phyloP scores from a whole-genome alignment of 805 yeast genomes.

The Metschnikowia dekortorum region DNA sequence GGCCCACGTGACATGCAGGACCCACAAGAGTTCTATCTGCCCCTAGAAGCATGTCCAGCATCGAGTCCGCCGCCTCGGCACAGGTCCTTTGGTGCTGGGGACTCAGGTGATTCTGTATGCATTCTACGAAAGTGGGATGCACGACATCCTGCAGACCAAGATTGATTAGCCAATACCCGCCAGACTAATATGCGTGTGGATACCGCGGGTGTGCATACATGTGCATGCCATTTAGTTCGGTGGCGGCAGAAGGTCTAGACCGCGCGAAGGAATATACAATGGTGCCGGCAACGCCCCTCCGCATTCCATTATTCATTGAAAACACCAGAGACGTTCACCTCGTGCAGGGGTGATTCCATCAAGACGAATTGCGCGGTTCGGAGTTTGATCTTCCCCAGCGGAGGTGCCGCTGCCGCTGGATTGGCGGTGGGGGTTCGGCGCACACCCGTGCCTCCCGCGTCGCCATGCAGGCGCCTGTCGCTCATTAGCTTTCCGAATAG shows the following conservation, averaged over 20 bases:
- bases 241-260: slow-evolving; percentile 2
- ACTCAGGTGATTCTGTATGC: no score
- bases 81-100: no score
- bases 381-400: background rate
- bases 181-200: background rate
- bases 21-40: no score
- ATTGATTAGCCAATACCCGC: background rate
- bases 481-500: no score
- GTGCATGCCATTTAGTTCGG: background rate
- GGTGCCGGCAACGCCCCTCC: background rate
- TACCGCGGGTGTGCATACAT: background rate
- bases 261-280: background rate
- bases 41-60: no score
- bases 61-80: no score
- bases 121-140: no score
- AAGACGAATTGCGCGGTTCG: background rate
- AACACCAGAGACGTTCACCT: background rate
- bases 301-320: background rate
- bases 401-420: no score
- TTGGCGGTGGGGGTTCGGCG: no score
- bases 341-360: background rate
- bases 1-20: no score
- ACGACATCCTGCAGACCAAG: background rate
- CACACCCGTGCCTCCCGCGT: background rate
- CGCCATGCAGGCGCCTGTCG: no score